Evolutionary conservation across 208 protist genomes (phyloP).

Genomic region (Leishmania gerbilli): DNA sequence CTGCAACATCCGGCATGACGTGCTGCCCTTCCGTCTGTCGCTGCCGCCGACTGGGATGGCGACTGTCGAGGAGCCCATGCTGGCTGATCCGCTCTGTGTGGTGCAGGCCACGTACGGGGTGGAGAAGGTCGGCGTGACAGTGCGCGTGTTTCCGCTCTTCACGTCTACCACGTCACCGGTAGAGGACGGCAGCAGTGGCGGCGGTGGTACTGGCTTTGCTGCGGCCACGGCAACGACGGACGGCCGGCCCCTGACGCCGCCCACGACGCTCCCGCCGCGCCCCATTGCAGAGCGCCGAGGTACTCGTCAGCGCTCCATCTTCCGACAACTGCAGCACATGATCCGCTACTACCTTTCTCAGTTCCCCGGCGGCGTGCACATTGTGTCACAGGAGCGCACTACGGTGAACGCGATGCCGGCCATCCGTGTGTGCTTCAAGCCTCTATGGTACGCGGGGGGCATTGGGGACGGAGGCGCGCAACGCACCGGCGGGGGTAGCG

Average conservation of each 20-base stretch:
- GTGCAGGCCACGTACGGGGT: conserved; percentile 43
- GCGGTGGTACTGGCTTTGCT: not conserved
- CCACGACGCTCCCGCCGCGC: not conserved
- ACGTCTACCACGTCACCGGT: conserved; percentile 8
- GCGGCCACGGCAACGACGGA: conserved; percentile 10
- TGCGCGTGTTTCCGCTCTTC: conserved; percentile 45
- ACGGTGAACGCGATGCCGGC: conserved; percentile 54
- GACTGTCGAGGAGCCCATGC: conserved; percentile 68
- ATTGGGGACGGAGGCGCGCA: not conserved
- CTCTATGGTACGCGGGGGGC: conserved; percentile 14
- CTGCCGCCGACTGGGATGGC: conserved; percentile 42
- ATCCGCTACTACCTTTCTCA: conserved; percentile 54
- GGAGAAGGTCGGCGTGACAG: conserved; percentile 32
- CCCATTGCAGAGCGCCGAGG: conserved; percentile 11
- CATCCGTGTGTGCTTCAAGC: conserved; percentile 59
- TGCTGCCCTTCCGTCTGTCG: conserved; percentile 67
- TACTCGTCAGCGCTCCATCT: conserved; percentile 23
- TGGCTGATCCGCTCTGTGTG: conserved; percentile 71
- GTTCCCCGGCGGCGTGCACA: conserved; percentile 47
- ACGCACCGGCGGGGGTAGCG: conserved; percentile 5
- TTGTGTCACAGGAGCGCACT: conserved; percentile 57
- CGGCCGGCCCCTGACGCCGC: conserved; percentile 6
- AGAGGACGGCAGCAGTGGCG: not conserved
- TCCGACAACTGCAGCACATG: conserved; percentile 58
- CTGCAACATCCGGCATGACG: conserved; percentile 75